Conservation (phyloP, 768 basidiomycete genomes). For the Arthromyces matolae region DNA sequence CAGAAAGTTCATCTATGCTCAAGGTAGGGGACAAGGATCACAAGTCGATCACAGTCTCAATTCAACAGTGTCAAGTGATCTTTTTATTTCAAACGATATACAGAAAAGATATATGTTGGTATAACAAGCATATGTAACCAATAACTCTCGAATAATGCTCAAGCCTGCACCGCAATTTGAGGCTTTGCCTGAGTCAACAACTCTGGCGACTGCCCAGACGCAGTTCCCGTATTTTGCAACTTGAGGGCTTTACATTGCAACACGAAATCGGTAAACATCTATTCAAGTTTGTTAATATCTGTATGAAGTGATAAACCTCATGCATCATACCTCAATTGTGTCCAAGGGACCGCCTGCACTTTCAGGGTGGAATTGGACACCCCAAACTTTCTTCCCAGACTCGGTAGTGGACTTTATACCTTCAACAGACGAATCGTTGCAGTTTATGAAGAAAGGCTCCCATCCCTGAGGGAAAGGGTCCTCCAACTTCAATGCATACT, state of each 20-base stretch:
- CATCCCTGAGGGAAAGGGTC: slow-evolving; percentile 96
- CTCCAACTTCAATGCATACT: slow-evolving; percentile 91
- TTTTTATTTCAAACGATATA: neutral
- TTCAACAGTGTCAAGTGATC: neutral
- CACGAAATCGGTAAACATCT: slow-evolving; percentile 96
- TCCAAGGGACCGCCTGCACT: slow-evolving; percentile 97
- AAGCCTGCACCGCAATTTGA: slow-evolving; percentile 14
- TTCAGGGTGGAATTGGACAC: slow-evolving; percentile 99
- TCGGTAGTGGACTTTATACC: slow-evolving; percentile 93
- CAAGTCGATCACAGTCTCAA: neutral
- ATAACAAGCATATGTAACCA: slow-evolving; percentile 10
- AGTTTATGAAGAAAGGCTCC: slow-evolving; percentile 99
- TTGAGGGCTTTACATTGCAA: slow-evolving; percentile 69
- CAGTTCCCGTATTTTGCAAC: slow-evolving; percentile 24
- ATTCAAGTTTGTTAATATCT: neutral
- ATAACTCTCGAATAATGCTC: slow-evolving; percentile 8
- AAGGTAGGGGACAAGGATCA: slow-evolving; percentile 4
- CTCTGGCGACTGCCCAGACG: neutral
- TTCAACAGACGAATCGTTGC: slow-evolving; percentile 98
- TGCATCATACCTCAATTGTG: slow-evolving; percentile 87
- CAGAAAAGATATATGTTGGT: slow-evolving; percentile 7
- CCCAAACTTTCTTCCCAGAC: slow-evolving; percentile 92
- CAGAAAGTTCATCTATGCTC: slow-evolving; percentile 83
- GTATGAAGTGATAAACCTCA: neutral
- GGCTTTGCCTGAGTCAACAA: slow-evolving; percentile 6